phyloP scores from a whole-genome alignment of 192 early-diverging fungal species.

The Linnemannia zychae region DNA sequence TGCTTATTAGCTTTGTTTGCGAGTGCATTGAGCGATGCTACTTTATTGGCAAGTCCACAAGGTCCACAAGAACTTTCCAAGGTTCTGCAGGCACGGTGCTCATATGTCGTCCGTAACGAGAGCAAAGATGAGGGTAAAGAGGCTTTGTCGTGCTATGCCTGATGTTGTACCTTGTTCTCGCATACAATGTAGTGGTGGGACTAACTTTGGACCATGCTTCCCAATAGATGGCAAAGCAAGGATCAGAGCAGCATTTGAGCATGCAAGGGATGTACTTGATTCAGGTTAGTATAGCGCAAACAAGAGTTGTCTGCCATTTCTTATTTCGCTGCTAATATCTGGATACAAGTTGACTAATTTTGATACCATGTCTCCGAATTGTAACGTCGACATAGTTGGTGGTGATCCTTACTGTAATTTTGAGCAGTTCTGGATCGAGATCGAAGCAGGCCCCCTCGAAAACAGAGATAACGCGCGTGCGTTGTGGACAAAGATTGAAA shows the following conservation, averaged over 20 bases:
- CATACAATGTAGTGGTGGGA: not conserved
- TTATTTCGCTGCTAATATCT: not conserved
- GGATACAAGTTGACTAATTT: not conserved
- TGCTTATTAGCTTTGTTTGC: not conserved
- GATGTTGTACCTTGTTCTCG: not conserved
- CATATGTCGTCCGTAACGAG: slow-evolving; percentile 2
- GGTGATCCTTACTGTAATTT: slow-evolving; percentile 42
- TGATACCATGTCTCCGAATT: not conserved
- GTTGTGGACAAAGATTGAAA: slow-evolving; percentile 30
- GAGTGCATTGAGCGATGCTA: slow-evolving; percentile 20
- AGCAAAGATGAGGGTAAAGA: slow-evolving; percentile 23
- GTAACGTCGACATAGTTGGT: slow-evolving; percentile 14
- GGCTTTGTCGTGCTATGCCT: not conserved
- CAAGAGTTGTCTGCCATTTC: not conserved
- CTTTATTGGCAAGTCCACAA: slow-evolving; percentile 16
- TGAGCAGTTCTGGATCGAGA: slow-evolving; percentile 40
- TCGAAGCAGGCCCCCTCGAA: slow-evolving; percentile 20
- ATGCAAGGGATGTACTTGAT: slow-evolving; percentile 23
- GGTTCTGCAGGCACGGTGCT: slow-evolving; percentile 21
- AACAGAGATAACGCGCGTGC: slow-evolving; percentile 19
- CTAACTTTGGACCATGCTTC: not conserved
- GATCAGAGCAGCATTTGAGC: slow-evolving; percentile 22
- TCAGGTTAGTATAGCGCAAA: slow-evolving; percentile 16
- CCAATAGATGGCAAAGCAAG: slow-evolving; percentile 14
- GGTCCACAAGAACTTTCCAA: slow-evolving; percentile 43